Percentiles rank a stretch among this genome's conserved stretches.
Conservation (phyloP, 192 early-diverging fungal species). For the Geosiphon pyriformis region DNA sequence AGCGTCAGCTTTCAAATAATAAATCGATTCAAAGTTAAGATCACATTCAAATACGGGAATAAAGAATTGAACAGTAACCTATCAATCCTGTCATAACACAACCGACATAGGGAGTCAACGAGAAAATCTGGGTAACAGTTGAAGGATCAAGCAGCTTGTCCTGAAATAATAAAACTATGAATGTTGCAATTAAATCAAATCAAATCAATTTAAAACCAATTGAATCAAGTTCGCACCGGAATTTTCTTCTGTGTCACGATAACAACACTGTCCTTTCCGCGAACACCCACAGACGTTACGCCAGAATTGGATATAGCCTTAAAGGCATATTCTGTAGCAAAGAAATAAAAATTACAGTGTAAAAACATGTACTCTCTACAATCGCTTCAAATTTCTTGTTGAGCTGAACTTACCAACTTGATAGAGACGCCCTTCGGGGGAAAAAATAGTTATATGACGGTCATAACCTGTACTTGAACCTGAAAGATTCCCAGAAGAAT, state of each 20-base stretch:
- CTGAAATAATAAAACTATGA: constrained; percentile 36
- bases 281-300: constrained; percentile 91
- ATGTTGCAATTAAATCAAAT: neutral
- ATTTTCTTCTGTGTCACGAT: constrained; percentile 98
- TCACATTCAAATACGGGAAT: too few species aligned
- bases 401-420: constrained; percentile 99
- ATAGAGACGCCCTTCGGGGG: constrained; percentile 97
- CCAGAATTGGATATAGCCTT: constrained; percentile 99
- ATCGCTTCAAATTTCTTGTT: too few species aligned
- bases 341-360: neutral
- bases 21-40: neutral
- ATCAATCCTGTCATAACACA: constrained; percentile 98
- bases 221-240: constrained; percentile 44
- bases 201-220: neutral
- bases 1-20: constrained; percentile 68
- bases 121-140: constrained; percentile 90
- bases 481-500: neutral
- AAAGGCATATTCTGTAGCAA: constrained; percentile 90
- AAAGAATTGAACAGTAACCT: constrained; percentile 38
- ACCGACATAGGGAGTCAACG: constrained; percentile 87
- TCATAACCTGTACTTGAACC: constrained; percentile 79
- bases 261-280: constrained; percentile 92
- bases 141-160: constrained; percentile 95
- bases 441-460: constrained; percentile 99
- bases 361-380: too few species aligned